Percentiles rank a stretch among this genome's conserved stretches.
These are phyloP conservation scores for Nigrospora oryzae DNA, from an alignment of 2,329 filamentous ascomycete genomes.

Conservation along the genomic window DNA sequence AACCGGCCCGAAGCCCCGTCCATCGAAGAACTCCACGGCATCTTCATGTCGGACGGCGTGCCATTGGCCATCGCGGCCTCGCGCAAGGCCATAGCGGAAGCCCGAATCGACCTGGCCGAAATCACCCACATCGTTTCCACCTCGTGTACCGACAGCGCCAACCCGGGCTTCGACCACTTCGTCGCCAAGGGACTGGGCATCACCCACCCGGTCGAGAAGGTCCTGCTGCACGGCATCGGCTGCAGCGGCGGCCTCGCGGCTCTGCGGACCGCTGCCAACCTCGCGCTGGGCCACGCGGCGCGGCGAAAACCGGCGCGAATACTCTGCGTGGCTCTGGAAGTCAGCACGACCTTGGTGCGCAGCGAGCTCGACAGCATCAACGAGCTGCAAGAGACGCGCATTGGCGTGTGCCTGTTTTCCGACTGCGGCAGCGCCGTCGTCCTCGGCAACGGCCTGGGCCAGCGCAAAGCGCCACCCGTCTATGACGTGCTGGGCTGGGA, in stretches of 20 bases:
- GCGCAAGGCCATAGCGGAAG: constrained; percentile 46
- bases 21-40: constrained; percentile 44
- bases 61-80: constrained; percentile 48
- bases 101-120: constrained; percentile 36
- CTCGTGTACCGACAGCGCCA: constrained; percentile 62
- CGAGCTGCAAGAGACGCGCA: constrained; percentile 49
- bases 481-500: constrained; percentile 61
- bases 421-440: constrained; percentile 62
- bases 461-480: constrained; percentile 28
- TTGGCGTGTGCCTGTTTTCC: constrained; percentile 59
- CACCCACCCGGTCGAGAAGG: constrained; percentile 50
- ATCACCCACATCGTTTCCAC: constrained; percentile 62
- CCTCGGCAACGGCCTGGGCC: constrained; percentile 54
- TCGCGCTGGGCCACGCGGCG: constrained; percentile 55
- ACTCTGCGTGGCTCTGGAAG: constrained; percentile 56
- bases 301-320: constrained; percentile 52
- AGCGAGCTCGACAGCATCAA: constrained; percentile 58
- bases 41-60: constrained; percentile 49
- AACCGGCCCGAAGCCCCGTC: constrained; percentile 45
- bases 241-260: constrained; percentile 56
- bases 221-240: constrained; percentile 57
- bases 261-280: constrained; percentile 55
- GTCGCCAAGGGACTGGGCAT: constrained; percentile 52
- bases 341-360: constrained; percentile 51
- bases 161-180: constrained; percentile 60